Evolutionary conservation across 2,329 filamentous ascomycete genomes (phyloP).

Genomic region (Penicillium sp.): DNA sequence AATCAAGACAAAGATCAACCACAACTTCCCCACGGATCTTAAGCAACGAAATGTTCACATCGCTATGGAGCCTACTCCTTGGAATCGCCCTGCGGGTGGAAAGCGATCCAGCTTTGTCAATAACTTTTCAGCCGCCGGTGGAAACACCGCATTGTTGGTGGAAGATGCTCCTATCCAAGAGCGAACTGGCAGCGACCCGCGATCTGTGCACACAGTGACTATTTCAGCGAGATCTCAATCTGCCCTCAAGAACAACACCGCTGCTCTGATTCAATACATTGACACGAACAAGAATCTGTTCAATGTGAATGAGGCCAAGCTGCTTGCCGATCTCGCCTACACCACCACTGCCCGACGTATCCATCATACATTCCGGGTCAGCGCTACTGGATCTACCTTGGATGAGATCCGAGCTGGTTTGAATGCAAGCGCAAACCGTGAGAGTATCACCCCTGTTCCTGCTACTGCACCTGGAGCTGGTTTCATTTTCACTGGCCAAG

Average conservation of each 20-base stretch:
- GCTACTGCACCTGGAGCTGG: slow-evolving; percentile 21
- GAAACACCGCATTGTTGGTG: slow-evolving; percentile 67
- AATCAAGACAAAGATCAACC: slow-evolving; percentile 47
- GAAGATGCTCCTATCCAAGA: slow-evolving; percentile 53
- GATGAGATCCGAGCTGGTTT: slow-evolving; percentile 18
- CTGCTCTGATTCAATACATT: slow-evolving; percentile 57
- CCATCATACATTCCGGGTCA: slow-evolving; percentile 40
- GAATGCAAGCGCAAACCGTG: slow-evolving; percentile 16
- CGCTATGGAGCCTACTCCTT: slow-evolving; percentile 47
- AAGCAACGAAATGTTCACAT: slow-evolving; percentile 45
- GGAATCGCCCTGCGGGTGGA: slow-evolving; percentile 30
- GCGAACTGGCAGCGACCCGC: slow-evolving; percentile 46
- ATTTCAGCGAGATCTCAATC: slow-evolving; percentile 56
- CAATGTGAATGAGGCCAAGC: slow-evolving; percentile 36
- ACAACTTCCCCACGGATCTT: slow-evolving; percentile 46
- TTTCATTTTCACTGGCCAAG: slow-evolving; percentile 40
- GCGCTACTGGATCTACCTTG: slow-evolving; percentile 24
- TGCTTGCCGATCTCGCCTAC: slow-evolving; percentile 62
- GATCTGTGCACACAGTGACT: slow-evolving; percentile 59
- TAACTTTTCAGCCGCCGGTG: slow-evolving; percentile 71
- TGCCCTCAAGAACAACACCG: slow-evolving; percentile 56
- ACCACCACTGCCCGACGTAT: slow-evolving; percentile 62
- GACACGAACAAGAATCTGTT: slow-evolving; percentile 47
- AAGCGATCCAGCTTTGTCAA: slow-evolving; percentile 55
- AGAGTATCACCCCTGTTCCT: slow-evolving; percentile 20